Evolutionary conservation across 139 green algal species (phyloP).

Genomic region (Chlorella sp.): DNA sequence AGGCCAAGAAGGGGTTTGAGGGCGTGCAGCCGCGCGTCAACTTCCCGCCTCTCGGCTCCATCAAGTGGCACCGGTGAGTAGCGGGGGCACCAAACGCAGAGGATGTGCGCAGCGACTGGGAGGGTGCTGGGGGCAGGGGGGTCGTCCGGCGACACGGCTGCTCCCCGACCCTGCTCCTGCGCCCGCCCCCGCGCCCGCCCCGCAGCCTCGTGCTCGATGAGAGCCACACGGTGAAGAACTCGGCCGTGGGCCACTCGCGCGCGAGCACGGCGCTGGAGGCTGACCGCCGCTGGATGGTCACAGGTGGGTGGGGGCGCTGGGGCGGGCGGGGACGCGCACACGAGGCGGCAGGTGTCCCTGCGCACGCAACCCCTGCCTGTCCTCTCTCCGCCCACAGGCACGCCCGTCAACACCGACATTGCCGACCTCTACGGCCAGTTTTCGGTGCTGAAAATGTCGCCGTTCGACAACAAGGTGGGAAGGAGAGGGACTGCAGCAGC

Average conservation of each 20-base stretch:
- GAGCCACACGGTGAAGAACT: constrained; percentile 58
- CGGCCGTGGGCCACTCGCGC: constrained; percentile 18
- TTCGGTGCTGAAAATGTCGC: constrained; percentile 27
- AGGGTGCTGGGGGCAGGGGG: no score
- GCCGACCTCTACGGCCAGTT: constrained; percentile 62
- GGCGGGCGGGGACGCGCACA: background rate
- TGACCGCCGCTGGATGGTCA: constrained; percentile 35
- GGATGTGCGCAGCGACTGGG: no score
- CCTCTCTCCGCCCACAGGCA: constrained; percentile 47
- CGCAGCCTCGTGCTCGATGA: constrained; percentile 51
- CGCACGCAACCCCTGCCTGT: background rate
- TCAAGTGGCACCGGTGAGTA: constrained; percentile 48
- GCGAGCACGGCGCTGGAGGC: constrained; percentile 33
- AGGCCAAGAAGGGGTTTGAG: background rate
- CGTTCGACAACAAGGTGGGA: constrained; percentile 39
- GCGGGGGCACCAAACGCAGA: background rate
- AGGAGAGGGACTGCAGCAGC: background rate
- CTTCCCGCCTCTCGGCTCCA: constrained; percentile 33
- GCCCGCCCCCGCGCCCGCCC: no score
- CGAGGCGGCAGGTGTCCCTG: background rate
- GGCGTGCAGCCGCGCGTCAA: background rate
- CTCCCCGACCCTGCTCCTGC: no score
- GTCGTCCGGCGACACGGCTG: no score
- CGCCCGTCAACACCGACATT: constrained; percentile 62
- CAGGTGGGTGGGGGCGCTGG: background rate